These are phyloP conservation scores for Mallotus nudiflorus DNA, from an alignment of 345 rosid genomes.

Conservation along the genomic window DNA sequence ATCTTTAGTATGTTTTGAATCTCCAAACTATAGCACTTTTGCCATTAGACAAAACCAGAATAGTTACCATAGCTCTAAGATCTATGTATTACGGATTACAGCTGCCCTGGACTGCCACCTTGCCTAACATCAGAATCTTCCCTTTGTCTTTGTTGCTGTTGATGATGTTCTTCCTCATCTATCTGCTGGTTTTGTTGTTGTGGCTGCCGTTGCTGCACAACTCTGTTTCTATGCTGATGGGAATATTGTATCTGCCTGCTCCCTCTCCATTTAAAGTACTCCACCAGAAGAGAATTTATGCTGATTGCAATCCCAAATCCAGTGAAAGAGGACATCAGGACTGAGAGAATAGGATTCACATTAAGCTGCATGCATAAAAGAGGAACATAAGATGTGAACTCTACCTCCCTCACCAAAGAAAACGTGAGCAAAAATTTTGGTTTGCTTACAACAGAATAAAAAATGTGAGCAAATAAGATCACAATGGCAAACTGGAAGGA, in stretches of 20 bases:
- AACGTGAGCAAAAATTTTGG: not conserved
- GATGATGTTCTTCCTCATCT: not conserved
- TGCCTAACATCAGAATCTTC: not conserved
- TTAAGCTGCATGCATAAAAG: conserved; percentile 40
- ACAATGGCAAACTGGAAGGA: conserved; percentile 60
- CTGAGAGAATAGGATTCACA: conserved; percentile 48
- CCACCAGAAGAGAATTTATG: conserved; percentile 52
- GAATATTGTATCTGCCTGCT: conserved; percentile 33
- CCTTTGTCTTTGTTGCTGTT: not conserved
- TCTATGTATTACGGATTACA: too few species aligned
- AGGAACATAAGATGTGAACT: not conserved
- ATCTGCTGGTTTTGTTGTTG: not conserved
- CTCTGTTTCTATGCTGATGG: conserved; percentile 17
- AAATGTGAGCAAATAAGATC: conserved; percentile 61
- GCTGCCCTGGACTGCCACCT: not conserved
- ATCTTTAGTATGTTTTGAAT: too few species aligned
- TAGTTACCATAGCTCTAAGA: too few species aligned
- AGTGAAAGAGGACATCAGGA: conserved; percentile 52
- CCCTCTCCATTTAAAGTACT: conserved; percentile 50
- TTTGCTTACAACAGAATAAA: conserved; percentile 49
- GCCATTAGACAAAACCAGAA: too few species aligned
- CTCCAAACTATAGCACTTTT: too few species aligned
- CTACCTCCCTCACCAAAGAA: not conserved
- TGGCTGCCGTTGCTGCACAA: conserved; percentile 26
- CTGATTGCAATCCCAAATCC: conserved; percentile 64